Evolutionary conservation across 2,329 filamentous ascomycete genomes (phyloP).

Genomic region (Talaromyces rugulosus): DNA sequence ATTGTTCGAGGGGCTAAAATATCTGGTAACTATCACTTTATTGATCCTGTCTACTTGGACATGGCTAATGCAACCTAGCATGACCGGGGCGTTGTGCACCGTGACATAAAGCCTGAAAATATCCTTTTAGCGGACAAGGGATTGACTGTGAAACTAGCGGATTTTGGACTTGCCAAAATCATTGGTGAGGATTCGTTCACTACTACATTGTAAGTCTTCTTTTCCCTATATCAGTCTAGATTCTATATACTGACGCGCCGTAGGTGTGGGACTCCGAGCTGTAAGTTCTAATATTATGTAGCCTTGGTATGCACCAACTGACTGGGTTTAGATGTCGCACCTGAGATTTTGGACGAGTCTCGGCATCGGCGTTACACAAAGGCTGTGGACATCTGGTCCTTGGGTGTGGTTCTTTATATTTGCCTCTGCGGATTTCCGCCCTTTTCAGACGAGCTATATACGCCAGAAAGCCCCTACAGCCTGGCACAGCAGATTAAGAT

Average conservation of each 20-base stretch:
- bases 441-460: slow-evolving; percentile 90
- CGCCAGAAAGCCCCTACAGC: slow-evolving; percentile 74
- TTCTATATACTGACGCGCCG: slow-evolving; percentile 20
- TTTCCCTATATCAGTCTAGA: not conserved
- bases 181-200: slow-evolving; percentile 98
- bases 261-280: slow-evolving; percentile 86
- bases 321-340: slow-evolving; percentile 66
- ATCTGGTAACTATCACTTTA: slow-evolving; percentile 62
- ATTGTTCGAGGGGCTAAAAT: slow-evolving; percentile 90
- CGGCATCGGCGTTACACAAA: slow-evolving; percentile 85
- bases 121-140: slow-evolving; percentile 84
- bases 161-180: slow-evolving; percentile 96
- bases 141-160: slow-evolving; percentile 82
- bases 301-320: not conserved
- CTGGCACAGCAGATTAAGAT: slow-evolving; percentile 85
- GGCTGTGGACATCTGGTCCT: slow-evolving; percentile 92
- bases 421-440: slow-evolving; percentile 95
- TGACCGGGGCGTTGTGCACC: slow-evolving; percentile 93
- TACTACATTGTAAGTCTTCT: slow-evolving; percentile 67
- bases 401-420: slow-evolving; percentile 97
- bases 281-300: slow-evolving; percentile 38
- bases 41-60: slow-evolving; percentile 11
- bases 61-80: slow-evolving; percentile 56
- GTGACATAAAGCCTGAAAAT: slow-evolving; percentile 97
- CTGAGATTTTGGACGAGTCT: slow-evolving; percentile 83